These are phyloP conservation scores for Ascochyta lentis DNA, from an alignment of 2,329 filamentous ascomycete genomes.

Conservation along the genomic window DNA sequence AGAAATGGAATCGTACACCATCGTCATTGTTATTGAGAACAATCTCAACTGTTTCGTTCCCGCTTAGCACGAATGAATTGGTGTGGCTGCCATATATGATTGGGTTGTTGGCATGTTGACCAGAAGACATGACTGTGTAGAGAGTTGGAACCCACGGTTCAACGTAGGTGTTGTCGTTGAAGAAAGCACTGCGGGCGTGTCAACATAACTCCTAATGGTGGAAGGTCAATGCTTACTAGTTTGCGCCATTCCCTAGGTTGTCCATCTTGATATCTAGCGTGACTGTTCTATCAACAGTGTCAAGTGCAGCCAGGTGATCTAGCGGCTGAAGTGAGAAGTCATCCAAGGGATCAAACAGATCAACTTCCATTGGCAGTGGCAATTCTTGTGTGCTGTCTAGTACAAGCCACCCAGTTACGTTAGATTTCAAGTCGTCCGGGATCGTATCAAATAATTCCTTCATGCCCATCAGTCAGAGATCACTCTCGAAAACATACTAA, in stretches of 20 bases:
- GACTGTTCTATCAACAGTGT: slow-evolving; percentile 67
- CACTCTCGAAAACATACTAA: not conserved
- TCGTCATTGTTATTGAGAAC: slow-evolving; percentile 76
- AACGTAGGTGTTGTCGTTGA: slow-evolving; percentile 77
- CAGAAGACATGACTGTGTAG: slow-evolving; percentile 73
- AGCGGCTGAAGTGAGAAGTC: slow-evolving; percentile 73
- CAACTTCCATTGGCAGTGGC: slow-evolving; percentile 60
- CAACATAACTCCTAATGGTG: not conserved
- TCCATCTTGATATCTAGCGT: slow-evolving; percentile 66
- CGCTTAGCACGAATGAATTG: slow-evolving; percentile 67
- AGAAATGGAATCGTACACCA: slow-evolving; percentile 60
- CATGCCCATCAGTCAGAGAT: not conserved
- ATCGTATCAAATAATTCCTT: slow-evolving; percentile 67
- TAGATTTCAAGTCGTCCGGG: slow-evolving; percentile 70
- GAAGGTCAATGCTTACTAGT: slow-evolving; percentile 60
- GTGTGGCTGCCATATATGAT: slow-evolving; percentile 58
- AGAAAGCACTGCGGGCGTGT: slow-evolving; percentile 49
- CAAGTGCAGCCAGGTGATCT: slow-evolving; percentile 67
- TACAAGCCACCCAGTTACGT: slow-evolving; percentile 61
- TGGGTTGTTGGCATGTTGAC: slow-evolving; percentile 51
- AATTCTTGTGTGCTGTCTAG: slow-evolving; percentile 56
- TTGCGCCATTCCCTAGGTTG: slow-evolving; percentile 69
- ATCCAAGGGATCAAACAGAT: slow-evolving; percentile 73
- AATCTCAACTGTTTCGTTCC: slow-evolving; percentile 70
- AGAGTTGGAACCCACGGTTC: slow-evolving; percentile 76